Percentiles rank a stretch among this genome's conserved stretches.
Evolutionary conservation across 345 rosid genomes (phyloP).

Genomic region (Iberis pinnata): DNA sequence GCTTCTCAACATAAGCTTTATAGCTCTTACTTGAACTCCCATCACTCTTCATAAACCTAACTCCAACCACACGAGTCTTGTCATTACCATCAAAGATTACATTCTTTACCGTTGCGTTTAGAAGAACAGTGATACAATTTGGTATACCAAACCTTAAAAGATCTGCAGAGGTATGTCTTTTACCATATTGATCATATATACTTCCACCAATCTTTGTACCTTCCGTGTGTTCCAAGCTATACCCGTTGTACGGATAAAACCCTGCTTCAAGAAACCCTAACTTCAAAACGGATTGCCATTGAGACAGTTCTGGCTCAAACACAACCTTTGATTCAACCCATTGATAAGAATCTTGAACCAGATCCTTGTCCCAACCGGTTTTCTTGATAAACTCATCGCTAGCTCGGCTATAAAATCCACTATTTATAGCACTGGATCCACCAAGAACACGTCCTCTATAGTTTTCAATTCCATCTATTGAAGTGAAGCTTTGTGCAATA

Average conservation of each 20-base stretch:
- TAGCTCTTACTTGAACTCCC: conserved; percentile 37
- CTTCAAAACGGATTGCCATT: conserved; percentile 54
- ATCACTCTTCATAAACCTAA: conserved; percentile 51
- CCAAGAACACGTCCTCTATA: conserved; percentile 62
- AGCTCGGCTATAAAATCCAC: conserved; percentile 70
- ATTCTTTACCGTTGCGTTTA: conserved; percentile 53
- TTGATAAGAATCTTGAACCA: conserved; percentile 50
- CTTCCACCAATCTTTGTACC: conserved; percentile 80
- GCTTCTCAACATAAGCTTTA: conserved; percentile 45
- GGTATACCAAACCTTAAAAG: conserved; percentile 51
- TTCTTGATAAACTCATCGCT: conserved; percentile 42
- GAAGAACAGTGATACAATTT: conserved; percentile 39
- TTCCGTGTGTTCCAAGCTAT: conserved; percentile 51
- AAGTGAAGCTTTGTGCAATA: conserved; percentile 51
- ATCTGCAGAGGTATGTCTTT: conserved; percentile 65
- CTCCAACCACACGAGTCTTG: conserved; percentile 41
- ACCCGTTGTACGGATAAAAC: conserved; percentile 56
- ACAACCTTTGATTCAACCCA: conserved; percentile 75
- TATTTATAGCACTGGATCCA: conserved; percentile 63
- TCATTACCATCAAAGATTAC: conserved; percentile 40
- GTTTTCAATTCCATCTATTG: conserved; percentile 44
- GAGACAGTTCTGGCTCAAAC: conserved; percentile 48
- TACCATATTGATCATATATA: conserved; percentile 48
- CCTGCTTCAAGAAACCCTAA: conserved; percentile 76
- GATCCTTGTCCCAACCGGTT: conserved; percentile 52